Percentiles rank a stretch among this genome's conserved stretches.
These are phyloP conservation scores for Lactifluus hygrophoroides DNA, from an alignment of 768 basidiomycete genomes.

Conservation along the genomic window DNA sequence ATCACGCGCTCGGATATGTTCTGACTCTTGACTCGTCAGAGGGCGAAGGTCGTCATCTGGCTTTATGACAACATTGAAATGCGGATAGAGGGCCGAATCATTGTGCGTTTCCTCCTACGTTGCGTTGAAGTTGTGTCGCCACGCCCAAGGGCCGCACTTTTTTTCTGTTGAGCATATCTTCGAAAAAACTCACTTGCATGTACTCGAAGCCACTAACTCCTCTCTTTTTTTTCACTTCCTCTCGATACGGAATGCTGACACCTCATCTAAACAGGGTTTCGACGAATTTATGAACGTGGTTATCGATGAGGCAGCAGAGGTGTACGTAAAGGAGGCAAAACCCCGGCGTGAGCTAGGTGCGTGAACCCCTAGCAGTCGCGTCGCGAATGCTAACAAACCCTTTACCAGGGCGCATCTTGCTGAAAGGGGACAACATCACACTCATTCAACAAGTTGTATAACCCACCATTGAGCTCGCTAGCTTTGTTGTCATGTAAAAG, in stretches of 20 bases:
- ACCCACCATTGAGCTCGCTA: slow-evolving; percentile 1
- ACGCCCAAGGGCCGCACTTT: slow-evolving; percentile 26
- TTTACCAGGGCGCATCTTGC: slow-evolving; percentile 74
- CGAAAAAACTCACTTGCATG: neutral
- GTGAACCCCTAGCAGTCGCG: slow-evolving; percentile 21
- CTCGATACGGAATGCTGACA: slow-evolving; percentile 8
- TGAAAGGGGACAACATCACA: slow-evolving; percentile 99
- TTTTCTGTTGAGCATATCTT: neutral
- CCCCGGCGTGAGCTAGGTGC: slow-evolving; percentile 77
- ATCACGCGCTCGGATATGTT: slow-evolving; percentile 9
- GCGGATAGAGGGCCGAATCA: slow-evolving; percentile 92
- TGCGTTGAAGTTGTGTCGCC: slow-evolving; percentile 34
- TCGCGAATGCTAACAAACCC: slow-evolving; percentile 5
- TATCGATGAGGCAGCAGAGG: slow-evolving; percentile 87
- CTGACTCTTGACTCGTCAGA: slow-evolving; percentile 35
- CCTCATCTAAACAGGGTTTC: slow-evolving; percentile 61
- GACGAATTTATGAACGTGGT: slow-evolving; percentile 99
- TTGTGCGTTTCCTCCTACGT: slow-evolving; percentile 53
- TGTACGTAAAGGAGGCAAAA: slow-evolving; percentile 84
- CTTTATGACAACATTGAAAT: slow-evolving; percentile 95
- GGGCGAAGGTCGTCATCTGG: slow-evolving; percentile 85
- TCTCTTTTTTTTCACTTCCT: neutral
- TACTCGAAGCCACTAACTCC: slow-evolving; percentile 3
- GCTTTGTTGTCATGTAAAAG: slow-evolving; percentile 17
- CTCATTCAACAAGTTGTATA: slow-evolving; percentile 69